Evolutionary conservation across 352 stramenopile species (phyloP), one percentile per base, ranked within the genome.

Genomic region (Albugo candida): DNA sequence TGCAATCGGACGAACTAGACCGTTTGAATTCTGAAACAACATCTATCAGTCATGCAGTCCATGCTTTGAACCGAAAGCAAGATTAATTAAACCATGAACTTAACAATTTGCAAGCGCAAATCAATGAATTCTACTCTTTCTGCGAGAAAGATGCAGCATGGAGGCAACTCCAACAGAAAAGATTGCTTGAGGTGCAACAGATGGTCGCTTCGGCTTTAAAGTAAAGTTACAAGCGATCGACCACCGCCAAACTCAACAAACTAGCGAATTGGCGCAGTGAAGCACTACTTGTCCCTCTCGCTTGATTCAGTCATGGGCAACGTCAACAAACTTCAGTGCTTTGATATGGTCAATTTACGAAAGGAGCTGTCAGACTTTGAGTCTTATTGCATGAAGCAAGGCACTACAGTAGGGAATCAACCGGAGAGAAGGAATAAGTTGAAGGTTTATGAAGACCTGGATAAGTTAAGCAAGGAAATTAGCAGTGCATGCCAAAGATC

Each of bases 111-210:
- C 83, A 87, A 21, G 74, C 85, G 24, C 83, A 87, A 31, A 63
- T 63, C 13, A 86, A 80, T 50, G 70, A 91, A 37, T 50, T 91
- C 36, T 72, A 91, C 56, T 81, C 70, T 0, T 66, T 86, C 59
- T 83, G 67, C 36, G 77, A 73, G n/a, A 91, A 85, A 49, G 77
- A 91, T 54, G 74, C 86, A 49, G 78, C 74, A 16, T 91, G 77
- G 72, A 70, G 74, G 16, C 81, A 87, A 63, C 74, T 86, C 45
- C 70, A 74, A 1, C 74, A 91, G 35, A 87, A 86, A 48, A 69
- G 87, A 20, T 48, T 86, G 24, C 57, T 87, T n/a, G 77, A 87
- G 49, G 47, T 91, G 31, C 70, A 73, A 3, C 72, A 86, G 50
- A 60, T 85, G 48, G 63, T 83, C 14, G 71, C 70, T 6, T 61